Evolutionary conservation across 768 basidiomycete genomes (phyloP).

Genomic region (Sarcomyxa edulis): DNA sequence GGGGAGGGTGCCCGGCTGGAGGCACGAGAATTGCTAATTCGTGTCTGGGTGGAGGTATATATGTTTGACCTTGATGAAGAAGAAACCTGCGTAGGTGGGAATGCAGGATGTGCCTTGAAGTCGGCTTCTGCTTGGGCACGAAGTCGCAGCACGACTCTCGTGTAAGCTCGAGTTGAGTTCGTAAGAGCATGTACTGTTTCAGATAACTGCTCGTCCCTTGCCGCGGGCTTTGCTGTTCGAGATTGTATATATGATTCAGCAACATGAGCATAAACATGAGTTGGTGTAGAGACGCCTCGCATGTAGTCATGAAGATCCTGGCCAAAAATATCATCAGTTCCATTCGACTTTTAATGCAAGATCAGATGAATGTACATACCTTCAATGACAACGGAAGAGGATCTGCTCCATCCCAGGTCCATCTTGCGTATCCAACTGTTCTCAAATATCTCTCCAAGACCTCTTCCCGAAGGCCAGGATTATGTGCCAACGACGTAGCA

Average conservation of each 20-base stretch:
- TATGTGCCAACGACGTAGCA: slow-evolving; percentile 42
- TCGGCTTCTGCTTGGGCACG: slow-evolving; percentile 74
- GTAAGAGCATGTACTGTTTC: slow-evolving; percentile 47
- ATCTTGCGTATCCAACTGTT: slow-evolving; percentile 69
- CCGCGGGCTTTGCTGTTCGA: slow-evolving; percentile 12
- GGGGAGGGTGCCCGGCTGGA: slow-evolving; percentile 51
- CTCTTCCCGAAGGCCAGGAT: slow-evolving; percentile 48
- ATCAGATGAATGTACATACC: slow-evolving; percentile 38
- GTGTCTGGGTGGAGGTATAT: too few species aligned
- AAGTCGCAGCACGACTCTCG: slow-evolving; percentile 72
- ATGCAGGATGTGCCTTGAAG: slow-evolving; percentile 19
- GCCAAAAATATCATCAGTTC: slow-evolving; percentile 12
- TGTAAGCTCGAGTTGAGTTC: slow-evolving; percentile 68
- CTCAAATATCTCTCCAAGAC: slow-evolving; percentile 65
- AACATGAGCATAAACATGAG: slow-evolving; percentile 63
- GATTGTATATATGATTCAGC: slow-evolving; percentile 55
- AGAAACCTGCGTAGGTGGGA: slow-evolving; percentile 33
- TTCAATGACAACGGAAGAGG: slow-evolving; percentile 58
- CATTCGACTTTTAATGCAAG: too few species aligned
- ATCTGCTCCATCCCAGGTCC: slow-evolving; percentile 57
- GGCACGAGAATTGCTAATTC: too few species aligned
- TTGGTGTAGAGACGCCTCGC: slow-evolving; percentile 72
- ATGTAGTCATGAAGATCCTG: slow-evolving; percentile 80
- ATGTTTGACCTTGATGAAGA: slow-evolving; percentile 61
- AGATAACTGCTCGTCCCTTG: slow-evolving; percentile 5